Base-by-base conservation (phyloP, 192 early-diverging fungal species). In the Entophlyctis luteolus region DNA sequence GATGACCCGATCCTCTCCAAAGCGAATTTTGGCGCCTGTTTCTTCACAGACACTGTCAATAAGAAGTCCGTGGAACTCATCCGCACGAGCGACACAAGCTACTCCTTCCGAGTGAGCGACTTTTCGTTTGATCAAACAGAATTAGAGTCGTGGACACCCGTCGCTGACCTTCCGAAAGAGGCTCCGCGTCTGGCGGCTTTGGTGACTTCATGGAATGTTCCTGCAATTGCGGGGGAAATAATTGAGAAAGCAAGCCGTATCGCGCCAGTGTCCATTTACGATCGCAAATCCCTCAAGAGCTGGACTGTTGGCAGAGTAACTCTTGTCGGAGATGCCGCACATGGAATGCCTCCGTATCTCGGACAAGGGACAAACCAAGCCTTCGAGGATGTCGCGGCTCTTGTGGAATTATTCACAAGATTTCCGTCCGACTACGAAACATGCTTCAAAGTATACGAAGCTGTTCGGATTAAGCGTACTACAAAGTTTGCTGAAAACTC, bases 281-380 rank as follows among this genome's bases (percentile, higher is more conserved):
- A 65, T 32, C 48, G 49, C 10, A 36, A 55, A 18, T 48, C 63
- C 8, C 50, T 31, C 2, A 29, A 65, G 1, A 54, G 27, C 16
- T 65, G 63, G 63, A 28, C 47, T 4, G 37, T 29, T 14, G 63
- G 63, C 1, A 56, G 37, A 20, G 49, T 65, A 22, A 27, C 48
- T 0, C 49, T 65, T 4, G n/a, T 65, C 36, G 63, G 63, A 27
- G 63, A 65, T 55, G 47, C 63, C 29, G 71, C 66, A 25, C 71
- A 73, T 63, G 55, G 55, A 16, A 73, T 68, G 55, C 39, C 58
- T 1, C 71, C 71, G 1, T 46, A 70, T 49, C 71, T 73, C 31
- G 71, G 71, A 18, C 71, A 71, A 56, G 71, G 71, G 33, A 36
- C 52, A 2, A 62, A 47, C 39, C 34, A 31, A 14, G 68, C 66